Base-by-base conservation (phyloP, 2,329 filamentous ascomycete species). In the Volutella citrinella region DNA sequence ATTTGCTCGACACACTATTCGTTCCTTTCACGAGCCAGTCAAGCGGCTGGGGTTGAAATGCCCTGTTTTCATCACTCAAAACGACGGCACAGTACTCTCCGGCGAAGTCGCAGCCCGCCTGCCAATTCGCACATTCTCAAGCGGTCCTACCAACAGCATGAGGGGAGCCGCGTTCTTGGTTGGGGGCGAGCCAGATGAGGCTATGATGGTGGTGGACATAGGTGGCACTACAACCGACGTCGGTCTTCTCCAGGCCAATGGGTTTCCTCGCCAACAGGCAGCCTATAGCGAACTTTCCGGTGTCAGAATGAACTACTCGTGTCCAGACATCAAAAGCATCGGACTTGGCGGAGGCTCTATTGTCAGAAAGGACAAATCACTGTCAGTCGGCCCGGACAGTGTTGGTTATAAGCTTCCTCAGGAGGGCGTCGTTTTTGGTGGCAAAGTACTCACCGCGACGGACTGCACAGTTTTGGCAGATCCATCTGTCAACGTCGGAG, bases 221-320 rank as follows among this genome's bases (percentile, higher is more conserved):
- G 80, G 80, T 1, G 80, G 80, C 4, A 84, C 80, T 0, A 84
- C 80, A 0, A 75, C 78, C 0, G 80, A 84, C 44, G 75, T 82
- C 10, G 78, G 80, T 0, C 56, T 81, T 1, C 55, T 84, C 5
- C 65, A 79, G 7, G 65, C 72, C 0, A 82, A 74, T 30, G 80
- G 80, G 0, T 80, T 84, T 30, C 81, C 80, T 1, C 66, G 78
- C 19, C 76, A 82, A 52, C 72, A 76, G 30, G 74, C 78, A 6
- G 76, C 78, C 0, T 82, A 78, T 42, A 79, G 74, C 20, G 71
- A 80, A 19, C 61, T 84, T 4, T 74, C 74, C 0, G 80, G 80
- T 0, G 75, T 84, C 3, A 67, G 77, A 7, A 78, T 78, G 61
- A 82, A 83, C 49, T 74, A 74, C 49, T 65, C 69, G 21, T 76